Conservation (phyloP, 352 stramenopile species). For the Pythium coloratum region DNA sequence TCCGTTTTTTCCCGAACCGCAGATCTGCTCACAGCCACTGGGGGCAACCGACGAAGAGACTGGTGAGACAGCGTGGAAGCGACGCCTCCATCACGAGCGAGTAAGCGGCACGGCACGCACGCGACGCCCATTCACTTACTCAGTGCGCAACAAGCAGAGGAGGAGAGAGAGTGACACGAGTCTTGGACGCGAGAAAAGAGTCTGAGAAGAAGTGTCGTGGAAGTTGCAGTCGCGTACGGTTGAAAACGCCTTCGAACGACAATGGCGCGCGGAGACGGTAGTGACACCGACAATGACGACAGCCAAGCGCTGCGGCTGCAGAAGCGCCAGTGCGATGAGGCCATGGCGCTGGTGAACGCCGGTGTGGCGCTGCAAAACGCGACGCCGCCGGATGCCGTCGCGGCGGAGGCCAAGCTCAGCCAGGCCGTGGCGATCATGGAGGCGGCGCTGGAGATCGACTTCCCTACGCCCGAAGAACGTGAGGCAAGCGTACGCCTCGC, state of each 20-base stretch:
- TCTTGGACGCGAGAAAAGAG: neutral
- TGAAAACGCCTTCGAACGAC: neutral
- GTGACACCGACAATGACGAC: constrained; percentile 65
- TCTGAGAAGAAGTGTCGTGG: neutral
- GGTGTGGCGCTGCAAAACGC: constrained; percentile 79
- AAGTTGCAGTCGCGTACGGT: neutral
- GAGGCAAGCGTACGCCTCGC: constrained; percentile 69
- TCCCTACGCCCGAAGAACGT: constrained; percentile 65
- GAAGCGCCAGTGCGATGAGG: constrained; percentile 80
- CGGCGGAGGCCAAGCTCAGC: constrained; percentile 64
- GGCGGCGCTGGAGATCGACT: constrained; percentile 74
- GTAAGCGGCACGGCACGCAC: neutral
- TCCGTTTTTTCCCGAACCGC: neutral
- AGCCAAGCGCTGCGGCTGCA: constrained; percentile 66
- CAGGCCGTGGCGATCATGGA: constrained; percentile 79
- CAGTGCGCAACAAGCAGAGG: neutral
- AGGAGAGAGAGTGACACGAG: neutral
- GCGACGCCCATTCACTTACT: neutral
- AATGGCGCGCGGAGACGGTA: constrained; percentile 33
- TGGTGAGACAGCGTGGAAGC: neutral
- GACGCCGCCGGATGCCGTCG: constrained; percentile 45
- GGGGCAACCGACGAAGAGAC: neutral
- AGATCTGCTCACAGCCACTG: neutral
- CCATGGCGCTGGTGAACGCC: constrained; percentile 80
- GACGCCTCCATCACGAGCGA: neutral